Base-by-base conservation (phyloP, 2,329 filamentous ascomycete species). In the Aspergillus ruber region DNA sequence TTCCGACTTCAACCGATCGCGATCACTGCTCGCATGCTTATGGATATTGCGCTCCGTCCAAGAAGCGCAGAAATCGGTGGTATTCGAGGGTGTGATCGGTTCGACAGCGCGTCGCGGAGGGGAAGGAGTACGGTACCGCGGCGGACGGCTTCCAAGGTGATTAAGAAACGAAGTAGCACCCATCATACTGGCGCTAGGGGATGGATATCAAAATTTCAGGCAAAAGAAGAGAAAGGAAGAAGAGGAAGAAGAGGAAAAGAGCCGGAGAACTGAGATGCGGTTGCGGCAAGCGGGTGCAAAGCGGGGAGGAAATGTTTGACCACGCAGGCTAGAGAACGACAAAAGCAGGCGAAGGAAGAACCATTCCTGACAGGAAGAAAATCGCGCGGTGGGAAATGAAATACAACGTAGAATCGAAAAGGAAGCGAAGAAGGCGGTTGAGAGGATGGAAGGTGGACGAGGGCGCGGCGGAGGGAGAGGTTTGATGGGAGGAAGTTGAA, bases 41-140 rank as follows among this genome's bases (percentile, higher is more conserved):
- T 57, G 53, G 36, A 54, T 32, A 44, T 53, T 52, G 57, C 61
- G 63, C 50, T 63, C 60, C 36, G 57, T 48, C 62, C 62, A 63
- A 29, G 61, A 57, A 45, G 57, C 48, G 50, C 57, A 59, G 46
- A 60, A 53, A 51, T 66, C 61, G 52, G 56, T 50, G 50, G 61
- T 53, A 18, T 12, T 39, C 40, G 53, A 56, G 29, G 71, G 71
- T 38, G 71, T 73, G 54, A 73, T 68, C 45, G 71, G 70, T 51
- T 74, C 71, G 56, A 74, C 61, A 53, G 70, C 70, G 63, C 70
- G 64, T 65, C 66, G 62, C 60, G 71, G 72, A 56, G 72, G 72
- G 13, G 72, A 74, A 47, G 72, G 72, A 47, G 72, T 74, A 54
- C 69, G 69, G 56, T 74, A 74, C 43, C 66, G 64, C 45, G 65